phyloP scores from a whole-genome alignment of 495 filamentous ascomycete species.

The Neurospora hispaniola region DNA sequence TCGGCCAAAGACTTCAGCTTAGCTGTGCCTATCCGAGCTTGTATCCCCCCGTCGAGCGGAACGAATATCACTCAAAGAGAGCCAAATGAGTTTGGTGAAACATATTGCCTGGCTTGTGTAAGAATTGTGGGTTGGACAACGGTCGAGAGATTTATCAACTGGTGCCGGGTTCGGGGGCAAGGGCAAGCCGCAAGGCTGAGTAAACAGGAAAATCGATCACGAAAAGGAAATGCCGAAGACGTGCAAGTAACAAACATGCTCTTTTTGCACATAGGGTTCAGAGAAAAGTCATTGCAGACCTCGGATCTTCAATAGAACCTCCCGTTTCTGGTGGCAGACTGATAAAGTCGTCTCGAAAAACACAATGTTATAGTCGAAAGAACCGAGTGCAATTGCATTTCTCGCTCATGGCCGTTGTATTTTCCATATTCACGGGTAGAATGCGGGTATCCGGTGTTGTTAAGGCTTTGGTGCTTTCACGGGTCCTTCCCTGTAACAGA shows the following conservation, averaged over 20 bases:
- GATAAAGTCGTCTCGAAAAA: not conserved
- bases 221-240: not conserved
- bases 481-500: not conserved
- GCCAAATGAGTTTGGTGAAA: not conserved
- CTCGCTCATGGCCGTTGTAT: not conserved
- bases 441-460: not conserved
- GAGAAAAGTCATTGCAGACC: no score
- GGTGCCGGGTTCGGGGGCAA: not conserved
- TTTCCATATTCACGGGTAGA: not conserved
- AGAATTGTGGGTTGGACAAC: not conserved
- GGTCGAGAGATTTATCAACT: not conserved
- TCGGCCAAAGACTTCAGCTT: not conserved
- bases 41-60: not conserved
- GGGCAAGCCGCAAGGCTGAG: not conserved
- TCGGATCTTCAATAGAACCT: no score
- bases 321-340: no score
- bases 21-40: not conserved
- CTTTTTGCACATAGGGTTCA: no score
- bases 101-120: not conserved
- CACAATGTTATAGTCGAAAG: not conserved
- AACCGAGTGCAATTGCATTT: not conserved
- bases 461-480: not conserved
- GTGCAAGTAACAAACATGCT: no score
- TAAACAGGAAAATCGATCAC: not conserved
- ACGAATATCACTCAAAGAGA: not conserved